Base-by-base conservation (phyloP, 805 yeast species). In the Saccharomycopsis fodiens region DNA sequence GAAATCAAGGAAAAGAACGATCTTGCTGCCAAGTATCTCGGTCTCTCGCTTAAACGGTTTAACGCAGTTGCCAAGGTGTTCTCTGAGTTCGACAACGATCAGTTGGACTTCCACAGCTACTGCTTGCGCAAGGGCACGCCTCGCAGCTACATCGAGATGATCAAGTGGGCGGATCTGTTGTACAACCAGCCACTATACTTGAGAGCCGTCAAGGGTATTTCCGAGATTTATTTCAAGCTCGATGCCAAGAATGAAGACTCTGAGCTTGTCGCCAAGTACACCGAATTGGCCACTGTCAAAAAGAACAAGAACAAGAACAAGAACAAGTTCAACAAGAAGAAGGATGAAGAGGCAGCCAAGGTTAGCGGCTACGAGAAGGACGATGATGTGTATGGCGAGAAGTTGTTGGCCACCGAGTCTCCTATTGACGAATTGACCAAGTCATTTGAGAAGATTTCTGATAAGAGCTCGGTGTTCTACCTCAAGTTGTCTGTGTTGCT, bases 61-160 rank as follows among this genome's bases (percentile, higher is more conserved):
- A 62, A 67, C 35, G 79, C 86, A 2, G 71, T 88, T 39, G 67
- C 78, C 41, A 77, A 78, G 49, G 74, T 84, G 25, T 88, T 79
- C 63, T 72, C 77, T 37, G 83, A 78, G 44, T 88, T 79, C 64
- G 75, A 70, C 58, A 76, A 76, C 51, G 98, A 93, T 59, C 97
- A 93, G 66, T 73, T 83, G 52, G 99, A 93, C 61, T 93, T 91
- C 80, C 97, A 93, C 61, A 81, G 85, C 39, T 93, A 86, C 61
- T 84, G 95, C 59, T 76, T 85, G 72, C 77, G 96, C 64, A 79
- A 83, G 55, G 97, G 97, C 19, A 86, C 97, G 4, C 81, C 91
- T 21, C 74, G 95, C 52, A 81, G 91, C 6, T 93, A 91, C 59
- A 55, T 85, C 23, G 80, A 79, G 16, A 76, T 85, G 75, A 54